These are phyloP conservation scores for Diutina neorugosa DNA, from an alignment of 1,139 yeast species.

Conservation along the genomic window DNA sequence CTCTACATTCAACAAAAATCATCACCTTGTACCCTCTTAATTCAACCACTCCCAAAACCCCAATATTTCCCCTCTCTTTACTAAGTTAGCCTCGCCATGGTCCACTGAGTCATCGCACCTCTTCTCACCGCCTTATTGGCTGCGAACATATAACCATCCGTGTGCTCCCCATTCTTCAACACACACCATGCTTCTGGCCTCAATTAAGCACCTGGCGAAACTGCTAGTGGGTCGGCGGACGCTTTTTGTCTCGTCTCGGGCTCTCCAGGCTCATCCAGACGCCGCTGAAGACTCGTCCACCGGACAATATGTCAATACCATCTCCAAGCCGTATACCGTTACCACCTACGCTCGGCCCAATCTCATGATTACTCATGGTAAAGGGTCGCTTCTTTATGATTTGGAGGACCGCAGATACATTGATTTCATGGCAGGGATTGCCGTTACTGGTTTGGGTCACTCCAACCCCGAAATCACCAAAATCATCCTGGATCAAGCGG, in stretches of 20 bases:
- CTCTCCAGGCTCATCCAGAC: background rate
- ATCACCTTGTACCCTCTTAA: too few species aligned
- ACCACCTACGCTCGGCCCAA: conserved; percentile 79
- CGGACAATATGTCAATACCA: background rate
- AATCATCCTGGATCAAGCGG: conserved; percentile 60
- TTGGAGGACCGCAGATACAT: conserved; percentile 65
- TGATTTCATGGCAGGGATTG: conserved; percentile 92
- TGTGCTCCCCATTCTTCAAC: background rate
- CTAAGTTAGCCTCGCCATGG: background rate
- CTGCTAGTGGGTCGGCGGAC: background rate
- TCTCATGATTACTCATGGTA: conserved; percentile 55
- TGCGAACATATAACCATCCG: background rate
- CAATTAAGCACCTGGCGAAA: background rate
- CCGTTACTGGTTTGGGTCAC: conserved; percentile 93
- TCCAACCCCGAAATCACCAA: conserved; percentile 61
- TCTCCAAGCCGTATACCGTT: conserved; percentile 46
- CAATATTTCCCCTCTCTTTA: background rate
- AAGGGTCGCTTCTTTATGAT: conserved; percentile 69
- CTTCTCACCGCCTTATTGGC: background rate
- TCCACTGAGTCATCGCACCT: background rate
- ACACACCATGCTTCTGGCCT: background rate
- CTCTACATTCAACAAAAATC: too few species aligned
- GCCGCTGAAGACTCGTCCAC: background rate
- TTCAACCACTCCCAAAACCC: background rate
- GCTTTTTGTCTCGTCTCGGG: background rate